Conservation (phyloP, 2,329 filamentous ascomycete species). For the Aspergillus sp. region DNA sequence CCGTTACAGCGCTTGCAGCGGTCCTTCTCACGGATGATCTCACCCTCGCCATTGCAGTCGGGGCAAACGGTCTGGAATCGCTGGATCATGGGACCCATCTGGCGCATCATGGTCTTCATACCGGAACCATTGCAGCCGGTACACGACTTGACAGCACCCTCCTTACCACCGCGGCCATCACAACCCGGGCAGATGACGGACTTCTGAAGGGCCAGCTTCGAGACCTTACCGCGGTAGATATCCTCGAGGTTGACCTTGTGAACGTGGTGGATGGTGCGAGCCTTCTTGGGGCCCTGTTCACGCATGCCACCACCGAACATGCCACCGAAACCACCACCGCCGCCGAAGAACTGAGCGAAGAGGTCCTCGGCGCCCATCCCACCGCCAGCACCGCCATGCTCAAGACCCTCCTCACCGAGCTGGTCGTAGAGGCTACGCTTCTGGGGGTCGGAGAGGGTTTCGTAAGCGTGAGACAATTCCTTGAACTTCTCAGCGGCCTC, state of each 20-base stretch:
- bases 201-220: conserved; percentile 94
- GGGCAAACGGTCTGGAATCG: conserved; percentile 99
- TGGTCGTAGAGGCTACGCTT: conserved; percentile 94
- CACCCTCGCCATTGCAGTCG: conserved; percentile 96
- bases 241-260: conserved; percentile 98
- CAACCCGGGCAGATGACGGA: conserved; percentile 96
- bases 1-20: conserved; percentile 94
- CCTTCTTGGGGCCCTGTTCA: conserved; percentile 81
- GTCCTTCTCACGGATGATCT: conserved; percentile 95
- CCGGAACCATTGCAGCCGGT: conserved; percentile 86
- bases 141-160: conserved; percentile 95
- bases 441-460: conserved; percentile 87
- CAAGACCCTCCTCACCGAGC: conserved; percentile 94
- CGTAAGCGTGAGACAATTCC: conserved; percentile 92
- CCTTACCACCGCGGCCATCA: conserved; percentile 91
- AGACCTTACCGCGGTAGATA: conserved; percentile 96
- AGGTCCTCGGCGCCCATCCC: conserved; percentile 96
- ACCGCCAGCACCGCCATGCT: conserved; percentile 75
- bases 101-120: conserved; percentile 99
- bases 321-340: conserved; percentile 69
- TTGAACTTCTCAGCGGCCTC: conserved; percentile 98
- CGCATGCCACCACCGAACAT: conserved; percentile 80
- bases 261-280: conserved; percentile 94
- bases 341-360: conserved; percentile 95
- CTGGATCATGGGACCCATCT: conserved; percentile 99